A percentile compares a stretch with the other conserved stretches of the same genome.
Conservation (phyloP, 2,329 filamentous ascomycete genomes). For the Diplodia seriata region DNA sequence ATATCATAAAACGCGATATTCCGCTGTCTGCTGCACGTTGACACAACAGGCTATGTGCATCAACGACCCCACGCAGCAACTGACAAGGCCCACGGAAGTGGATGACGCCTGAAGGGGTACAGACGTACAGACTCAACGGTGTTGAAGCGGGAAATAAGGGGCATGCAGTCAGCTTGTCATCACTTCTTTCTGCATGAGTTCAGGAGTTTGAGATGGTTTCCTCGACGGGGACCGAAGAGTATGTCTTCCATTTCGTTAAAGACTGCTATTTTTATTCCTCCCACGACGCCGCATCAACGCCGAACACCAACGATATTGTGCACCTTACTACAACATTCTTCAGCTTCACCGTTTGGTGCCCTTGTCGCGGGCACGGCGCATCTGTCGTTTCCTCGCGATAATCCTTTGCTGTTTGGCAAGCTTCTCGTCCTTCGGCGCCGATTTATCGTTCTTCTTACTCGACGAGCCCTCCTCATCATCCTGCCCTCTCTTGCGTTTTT, state of each 20-base stretch:
- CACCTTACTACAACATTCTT: neutral
- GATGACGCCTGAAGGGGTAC: too few relatives aligned
- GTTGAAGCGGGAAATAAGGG: conserved; percentile 1
- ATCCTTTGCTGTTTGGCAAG: conserved; percentile 73
- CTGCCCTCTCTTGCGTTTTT: conserved; percentile 31
- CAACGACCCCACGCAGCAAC: neutral
- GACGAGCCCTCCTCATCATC: conserved; percentile 39
- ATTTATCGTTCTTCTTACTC: conserved; percentile 49
- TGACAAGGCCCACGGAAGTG: neutral
- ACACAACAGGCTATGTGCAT: neutral
- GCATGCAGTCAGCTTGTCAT: neutral
- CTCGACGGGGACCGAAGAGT: neutral
- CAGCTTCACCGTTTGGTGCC: conserved; percentile 34
- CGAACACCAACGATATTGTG: neutral
- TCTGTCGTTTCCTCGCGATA: conserved; percentile 82
- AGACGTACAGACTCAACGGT: neutral
- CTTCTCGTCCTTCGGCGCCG: conserved; percentile 56
- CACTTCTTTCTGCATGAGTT: neutral
- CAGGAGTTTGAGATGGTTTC: neutral
- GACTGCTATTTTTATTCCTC: neutral
- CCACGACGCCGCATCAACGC: neutral
- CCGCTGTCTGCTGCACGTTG: neutral
- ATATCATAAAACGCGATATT: conserved; percentile 5
- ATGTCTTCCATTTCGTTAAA: neutral
- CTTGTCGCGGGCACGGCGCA: conserved; percentile 65